Evolutionary conservation across 805 yeast species (phyloP).

Genomic region (Wickerhamiella shivajii): DNA sequence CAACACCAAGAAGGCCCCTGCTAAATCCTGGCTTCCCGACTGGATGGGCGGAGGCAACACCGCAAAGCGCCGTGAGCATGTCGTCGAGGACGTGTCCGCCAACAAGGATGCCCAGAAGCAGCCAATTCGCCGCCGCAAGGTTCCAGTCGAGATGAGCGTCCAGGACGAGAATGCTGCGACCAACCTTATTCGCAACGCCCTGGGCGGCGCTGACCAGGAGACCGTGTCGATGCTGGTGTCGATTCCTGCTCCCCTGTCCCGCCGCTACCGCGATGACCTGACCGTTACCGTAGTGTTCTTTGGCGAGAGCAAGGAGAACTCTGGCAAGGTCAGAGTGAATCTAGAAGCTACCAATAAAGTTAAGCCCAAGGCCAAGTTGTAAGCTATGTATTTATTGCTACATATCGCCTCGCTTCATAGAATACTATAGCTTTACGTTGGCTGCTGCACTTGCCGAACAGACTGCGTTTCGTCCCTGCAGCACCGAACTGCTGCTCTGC

Average conservation of each 20-base stretch:
- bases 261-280: conserved; percentile 88
- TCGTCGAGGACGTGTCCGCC: conserved; percentile 27
- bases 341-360: conserved; percentile 18
- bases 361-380: conserved; percentile 10
- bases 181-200: conserved; percentile 83
- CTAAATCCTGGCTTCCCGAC: conserved; percentile 11
- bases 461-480: too few species aligned
- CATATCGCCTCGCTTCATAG: too few species aligned
- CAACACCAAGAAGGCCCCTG: conserved; percentile 1
- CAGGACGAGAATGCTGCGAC: conserved; percentile 87
- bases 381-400: too few species aligned
- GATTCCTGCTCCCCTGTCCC: conserved; percentile 80
- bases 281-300: conserved; percentile 94
- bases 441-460: too few species aligned
- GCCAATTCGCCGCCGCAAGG: conserved; percentile 41
- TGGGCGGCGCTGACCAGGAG: conserved; percentile 78
- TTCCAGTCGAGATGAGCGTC: conserved; percentile 23
- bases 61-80: conserved; percentile 15
- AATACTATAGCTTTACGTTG: too few species aligned
- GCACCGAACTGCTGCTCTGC: too few species aligned
- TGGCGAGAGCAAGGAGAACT: conserved; percentile 32
- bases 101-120: conserved; percentile 46
- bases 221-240: conserved; percentile 78
- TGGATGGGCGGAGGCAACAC: conserved; percentile 10
- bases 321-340: conserved; percentile 22